phyloP scores from a whole-genome alignment of 2,329 filamentous ascomycete species.

The Diplocarpon mali region DNA sequence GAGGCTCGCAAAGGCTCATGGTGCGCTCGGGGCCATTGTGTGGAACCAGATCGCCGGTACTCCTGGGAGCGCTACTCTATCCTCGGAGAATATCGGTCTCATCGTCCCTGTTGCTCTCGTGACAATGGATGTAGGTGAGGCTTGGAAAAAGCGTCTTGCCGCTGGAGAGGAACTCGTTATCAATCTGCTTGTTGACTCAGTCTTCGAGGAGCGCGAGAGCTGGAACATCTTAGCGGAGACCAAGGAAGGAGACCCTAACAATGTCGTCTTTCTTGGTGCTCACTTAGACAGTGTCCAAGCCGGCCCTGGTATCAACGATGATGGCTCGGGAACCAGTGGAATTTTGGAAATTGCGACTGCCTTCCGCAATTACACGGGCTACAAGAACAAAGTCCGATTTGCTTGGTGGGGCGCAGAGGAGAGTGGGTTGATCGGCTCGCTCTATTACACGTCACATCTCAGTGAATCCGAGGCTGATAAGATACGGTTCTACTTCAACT shows the following conservation, averaged over 20 bases:
- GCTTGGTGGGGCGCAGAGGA: slow-evolving; percentile 55
- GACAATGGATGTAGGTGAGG: no score
- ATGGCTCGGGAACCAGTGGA: slow-evolving; percentile 49
- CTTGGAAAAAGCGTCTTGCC: no score
- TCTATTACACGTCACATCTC: slow-evolving; percentile 42
- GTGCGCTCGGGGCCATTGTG: no score
- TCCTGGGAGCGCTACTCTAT: no score
- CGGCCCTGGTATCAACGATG: slow-evolving; percentile 56
- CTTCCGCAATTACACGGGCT: slow-evolving; percentile 30
- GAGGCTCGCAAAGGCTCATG: no score
- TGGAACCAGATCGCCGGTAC: no score
- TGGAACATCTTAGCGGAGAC: slow-evolving; percentile 38
- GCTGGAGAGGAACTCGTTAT: no score
- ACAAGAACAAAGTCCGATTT: slow-evolving; percentile 51
- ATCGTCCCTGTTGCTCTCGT: no score
- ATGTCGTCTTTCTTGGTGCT: slow-evolving; percentile 46
- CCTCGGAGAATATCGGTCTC: no score
- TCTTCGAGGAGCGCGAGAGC: no score
- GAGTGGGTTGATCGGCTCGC: slow-evolving; percentile 48
- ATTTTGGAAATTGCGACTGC: slow-evolving; percentile 46
- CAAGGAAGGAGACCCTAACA: slow-evolving; percentile 44
- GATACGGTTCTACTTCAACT: slow-evolving; percentile 49
- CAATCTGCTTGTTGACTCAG: no score
- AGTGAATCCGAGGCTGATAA: slow-evolving; percentile 39
- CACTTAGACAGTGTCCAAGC: slow-evolving; percentile 50